Conservation (phyloP, 352 stramenopile genomes). For the Phytophthora macrochlamydospora region DNA sequence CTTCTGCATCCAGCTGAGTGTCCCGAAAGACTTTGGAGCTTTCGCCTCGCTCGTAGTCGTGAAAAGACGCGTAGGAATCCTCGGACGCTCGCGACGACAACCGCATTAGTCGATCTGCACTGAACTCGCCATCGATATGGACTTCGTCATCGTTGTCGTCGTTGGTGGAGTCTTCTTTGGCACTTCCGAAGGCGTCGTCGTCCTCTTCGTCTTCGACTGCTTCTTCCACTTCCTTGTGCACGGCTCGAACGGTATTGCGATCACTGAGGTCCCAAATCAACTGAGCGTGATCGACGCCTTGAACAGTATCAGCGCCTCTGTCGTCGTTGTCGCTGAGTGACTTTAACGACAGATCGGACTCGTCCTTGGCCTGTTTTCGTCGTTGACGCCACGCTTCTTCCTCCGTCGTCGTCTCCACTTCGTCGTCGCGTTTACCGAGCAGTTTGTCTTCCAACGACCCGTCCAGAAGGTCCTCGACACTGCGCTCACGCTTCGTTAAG, state of each 20-base stretch:
- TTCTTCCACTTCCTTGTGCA: constrained; percentile 21
- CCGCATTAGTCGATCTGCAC: constrained; percentile 15
- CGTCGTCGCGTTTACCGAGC: constrained; percentile 37
- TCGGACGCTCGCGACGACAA: constrained; percentile 24
- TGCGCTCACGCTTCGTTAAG: constrained; percentile 45
- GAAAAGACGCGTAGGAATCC: constrained; percentile 41
- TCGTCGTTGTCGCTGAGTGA: constrained; percentile 14
- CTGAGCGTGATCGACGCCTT: constrained; percentile 1
- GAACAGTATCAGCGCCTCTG: not conserved
- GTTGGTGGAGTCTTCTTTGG: constrained; percentile 23
- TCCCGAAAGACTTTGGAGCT: constrained; percentile 36
- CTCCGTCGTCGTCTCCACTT: constrained; percentile 30
- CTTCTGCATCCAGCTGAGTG: constrained; percentile 29
- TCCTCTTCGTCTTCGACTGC: constrained; percentile 38
- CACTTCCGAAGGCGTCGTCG: constrained; percentile 33
- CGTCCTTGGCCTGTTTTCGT: constrained; percentile 29
- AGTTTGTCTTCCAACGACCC: constrained; percentile 62
- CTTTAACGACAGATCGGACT: constrained; percentile 27
- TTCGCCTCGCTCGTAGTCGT: constrained; percentile 13
- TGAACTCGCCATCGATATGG: constrained; percentile 6
- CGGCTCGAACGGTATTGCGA: constrained; percentile 19
- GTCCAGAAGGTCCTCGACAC: constrained; percentile 40
- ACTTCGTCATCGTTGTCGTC: constrained; percentile 16
- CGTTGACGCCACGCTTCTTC: constrained; percentile 38
- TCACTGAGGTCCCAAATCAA: constrained; percentile 31